A percentile compares a stretch with the other conserved stretches of the same genome.
Evolutionary conservation across 495 filamentous ascomycete species (phyloP).

Genomic region (Tuber brumale): DNA sequence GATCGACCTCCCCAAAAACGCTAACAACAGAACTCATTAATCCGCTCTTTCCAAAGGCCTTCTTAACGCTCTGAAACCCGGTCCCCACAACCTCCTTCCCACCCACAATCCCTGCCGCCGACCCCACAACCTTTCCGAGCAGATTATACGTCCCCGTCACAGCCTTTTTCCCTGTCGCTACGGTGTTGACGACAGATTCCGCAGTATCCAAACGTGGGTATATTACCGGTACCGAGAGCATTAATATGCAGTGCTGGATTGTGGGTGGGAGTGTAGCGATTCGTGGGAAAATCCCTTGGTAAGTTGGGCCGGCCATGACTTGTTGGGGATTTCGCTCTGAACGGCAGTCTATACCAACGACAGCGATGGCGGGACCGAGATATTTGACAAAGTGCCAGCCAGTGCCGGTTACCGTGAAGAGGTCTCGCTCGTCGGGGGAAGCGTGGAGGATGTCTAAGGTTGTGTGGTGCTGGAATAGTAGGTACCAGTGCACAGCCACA

Average conservation of each 20-base stretch:
- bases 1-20: constrained; percentile 94
- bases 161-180: constrained; percentile 92
- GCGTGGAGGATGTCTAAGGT: constrained; percentile 88
- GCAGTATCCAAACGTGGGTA: constrained; percentile 89
- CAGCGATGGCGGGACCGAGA: constrained; percentile 82
- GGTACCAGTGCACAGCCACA: constrained; percentile 95
- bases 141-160: constrained; percentile 93
- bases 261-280: constrained; percentile 83
- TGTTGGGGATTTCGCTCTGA: constrained; percentile 85
- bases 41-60: constrained; percentile 87
- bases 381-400: constrained; percentile 99
- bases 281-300: constrained; percentile 94
- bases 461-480: constrained; percentile 98
- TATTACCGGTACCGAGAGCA: constrained; percentile 81
- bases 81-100: constrained; percentile 84
- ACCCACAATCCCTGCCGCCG: constrained; percentile 87
- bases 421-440: constrained; percentile 73
- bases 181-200: constrained; percentile 78
- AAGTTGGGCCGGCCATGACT: constrained; percentile 92
- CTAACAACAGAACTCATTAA: constrained; percentile 91
- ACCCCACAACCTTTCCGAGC: constrained; percentile 86
- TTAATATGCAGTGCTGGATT: constrained; percentile 94
- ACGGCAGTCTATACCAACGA: constrained; percentile 82
- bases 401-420: constrained; percentile 93
- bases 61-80: constrained; percentile 90